A percentile compares a stretch with the other conserved stretches of the same genome.
These are phyloP conservation scores for Colletotrichum sojae DNA, from an alignment of 2,329 filamentous ascomycete species.

Conservation along the genomic window DNA sequence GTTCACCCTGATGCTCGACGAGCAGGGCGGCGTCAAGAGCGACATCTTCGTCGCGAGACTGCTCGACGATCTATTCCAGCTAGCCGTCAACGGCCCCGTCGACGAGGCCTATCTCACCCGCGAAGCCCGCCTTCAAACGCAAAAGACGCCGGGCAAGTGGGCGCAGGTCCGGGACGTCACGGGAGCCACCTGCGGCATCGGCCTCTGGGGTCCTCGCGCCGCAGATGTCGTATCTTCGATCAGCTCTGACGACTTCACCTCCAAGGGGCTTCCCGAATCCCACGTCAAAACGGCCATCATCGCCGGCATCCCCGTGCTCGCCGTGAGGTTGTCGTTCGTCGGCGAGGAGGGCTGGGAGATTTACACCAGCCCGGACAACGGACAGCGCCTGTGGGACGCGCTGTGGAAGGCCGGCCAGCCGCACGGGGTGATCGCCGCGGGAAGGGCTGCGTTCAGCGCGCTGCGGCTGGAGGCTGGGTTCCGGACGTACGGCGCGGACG, in stretches of 20 bases:
- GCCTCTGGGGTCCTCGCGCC: slow-evolving; percentile 73
- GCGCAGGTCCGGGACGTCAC: slow-evolving; percentile 72
- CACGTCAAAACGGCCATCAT: slow-evolving; percentile 64
- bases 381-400: slow-evolving; percentile 70
- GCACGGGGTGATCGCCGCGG: slow-evolving; percentile 71
- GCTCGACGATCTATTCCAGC: slow-evolving; percentile 64
- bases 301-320: slow-evolving; percentile 68
- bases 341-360: slow-evolving; percentile 76
- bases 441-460: slow-evolving; percentile 70
- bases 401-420: slow-evolving; percentile 68
- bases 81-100: slow-evolving; percentile 68
- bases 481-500: slow-evolving; percentile 69
- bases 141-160: slow-evolving; percentile 56
- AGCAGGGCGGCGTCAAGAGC: slow-evolving; percentile 66
- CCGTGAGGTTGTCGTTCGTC: slow-evolving; percentile 71
- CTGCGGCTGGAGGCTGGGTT: slow-evolving; percentile 73
- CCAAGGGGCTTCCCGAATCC: slow-evolving; percentile 64
- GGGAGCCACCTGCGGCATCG: slow-evolving; percentile 71
- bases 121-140: slow-evolving; percentile 65
- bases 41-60: slow-evolving; percentile 71
- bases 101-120: slow-evolving; percentile 68
- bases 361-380: slow-evolving; percentile 71
- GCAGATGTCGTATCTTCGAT: slow-evolving; percentile 63
- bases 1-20: slow-evolving; percentile 70
- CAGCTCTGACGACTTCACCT: slow-evolving; percentile 61